Evolutionary conservation across 1,284 basidiomycete genomes (phyloP).

Genomic region (Boletellus deceptivus): DNA sequence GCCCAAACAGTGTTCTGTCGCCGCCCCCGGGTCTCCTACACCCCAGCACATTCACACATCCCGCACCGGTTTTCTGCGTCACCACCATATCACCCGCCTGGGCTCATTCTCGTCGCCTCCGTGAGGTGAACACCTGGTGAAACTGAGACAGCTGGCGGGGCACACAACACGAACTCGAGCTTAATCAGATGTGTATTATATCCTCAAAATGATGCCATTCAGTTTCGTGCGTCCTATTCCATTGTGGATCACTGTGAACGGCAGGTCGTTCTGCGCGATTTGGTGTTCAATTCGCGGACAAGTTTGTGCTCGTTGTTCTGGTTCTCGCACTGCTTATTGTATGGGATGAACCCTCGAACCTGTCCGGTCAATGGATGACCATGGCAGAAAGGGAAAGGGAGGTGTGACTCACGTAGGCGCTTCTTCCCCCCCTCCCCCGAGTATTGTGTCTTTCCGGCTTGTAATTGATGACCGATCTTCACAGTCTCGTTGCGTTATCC

Average conservation of each 20-base stretch:
- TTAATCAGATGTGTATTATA: not conserved
- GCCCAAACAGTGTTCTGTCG: not conserved
- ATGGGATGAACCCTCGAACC: slow-evolving; percentile 58
- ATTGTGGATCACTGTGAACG: slow-evolving; percentile 91
- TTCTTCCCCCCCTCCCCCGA: not conserved
- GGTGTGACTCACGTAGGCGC: slow-evolving; percentile 64
- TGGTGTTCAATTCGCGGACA: slow-evolving; percentile 76
- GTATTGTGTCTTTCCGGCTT: too few species aligned
- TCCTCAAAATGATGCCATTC: not conserved
- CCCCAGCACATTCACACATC: slow-evolving; percentile 42
- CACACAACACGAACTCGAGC: slow-evolving; percentile 35
- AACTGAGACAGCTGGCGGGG: slow-evolving; percentile 76
- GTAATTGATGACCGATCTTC: too few species aligned
- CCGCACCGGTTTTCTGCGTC: slow-evolving; percentile 39
- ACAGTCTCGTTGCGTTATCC: too few species aligned
- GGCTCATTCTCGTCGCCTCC: slow-evolving; percentile 79
- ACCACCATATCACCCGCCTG: too few species aligned
- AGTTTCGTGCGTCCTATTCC: slow-evolving; percentile 72
- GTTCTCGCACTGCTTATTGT: slow-evolving; percentile 28
- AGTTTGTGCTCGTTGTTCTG: slow-evolving; percentile 43
- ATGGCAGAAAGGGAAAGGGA: slow-evolving; percentile 25
- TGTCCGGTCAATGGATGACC: slow-evolving; percentile 58
- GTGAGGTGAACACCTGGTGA: slow-evolving; percentile 53
- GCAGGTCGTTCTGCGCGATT: slow-evolving; percentile 78
- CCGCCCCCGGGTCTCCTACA: slow-evolving; percentile 7